These are phyloP conservation scores for Volvox reticuliferus DNA, from an alignment of 139 green algal genomes.

Conservation along the genomic window DNA sequence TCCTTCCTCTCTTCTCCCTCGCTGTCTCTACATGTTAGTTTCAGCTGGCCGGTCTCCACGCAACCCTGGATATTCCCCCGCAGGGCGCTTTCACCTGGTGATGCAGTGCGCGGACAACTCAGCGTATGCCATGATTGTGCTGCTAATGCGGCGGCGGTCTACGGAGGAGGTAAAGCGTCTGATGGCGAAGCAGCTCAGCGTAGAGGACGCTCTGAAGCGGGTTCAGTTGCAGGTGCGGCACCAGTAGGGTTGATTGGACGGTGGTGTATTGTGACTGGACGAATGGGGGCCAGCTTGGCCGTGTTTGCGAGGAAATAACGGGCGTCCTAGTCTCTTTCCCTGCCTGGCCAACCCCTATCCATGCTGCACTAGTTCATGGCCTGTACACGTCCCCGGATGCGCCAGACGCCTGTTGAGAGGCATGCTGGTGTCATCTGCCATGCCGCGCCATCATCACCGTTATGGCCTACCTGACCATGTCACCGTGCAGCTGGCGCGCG, in stretches of 20 bases:
- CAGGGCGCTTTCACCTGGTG: slow-evolving; percentile 54
- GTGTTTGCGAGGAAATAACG: too few species aligned
- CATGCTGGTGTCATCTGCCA: too few species aligned
- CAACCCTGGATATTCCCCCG: too few species aligned
- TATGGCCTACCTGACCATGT: background rate
- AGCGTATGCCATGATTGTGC: slow-evolving; percentile 64
- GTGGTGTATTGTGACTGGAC: too few species aligned
- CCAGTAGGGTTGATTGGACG: too few species aligned
- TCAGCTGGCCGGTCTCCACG: too few species aligned
- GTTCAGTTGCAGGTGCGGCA: slow-evolving; percentile 60
- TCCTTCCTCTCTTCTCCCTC: background rate
- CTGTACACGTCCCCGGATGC: too few species aligned
- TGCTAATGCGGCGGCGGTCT: slow-evolving; percentile 58
- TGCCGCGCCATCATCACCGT: background rate
- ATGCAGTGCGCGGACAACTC: slow-evolving; percentile 55
- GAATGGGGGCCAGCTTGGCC: too few species aligned
- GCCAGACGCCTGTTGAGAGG: background rate
- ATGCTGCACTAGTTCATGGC: too few species aligned
- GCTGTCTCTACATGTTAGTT: background rate
- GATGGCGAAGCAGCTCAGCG: slow-evolving; percentile 68
- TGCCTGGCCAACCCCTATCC: too few species aligned
- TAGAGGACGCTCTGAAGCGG: slow-evolving; percentile 60
- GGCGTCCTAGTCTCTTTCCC: too few species aligned
- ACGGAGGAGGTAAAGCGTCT: slow-evolving; percentile 74
- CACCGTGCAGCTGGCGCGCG: background rate